Evolutionary conservation across 805 yeast genomes (phyloP), one percentile per base, ranked within the genome.

Genomic region (Cyberlindnera mycetangii): DNA sequence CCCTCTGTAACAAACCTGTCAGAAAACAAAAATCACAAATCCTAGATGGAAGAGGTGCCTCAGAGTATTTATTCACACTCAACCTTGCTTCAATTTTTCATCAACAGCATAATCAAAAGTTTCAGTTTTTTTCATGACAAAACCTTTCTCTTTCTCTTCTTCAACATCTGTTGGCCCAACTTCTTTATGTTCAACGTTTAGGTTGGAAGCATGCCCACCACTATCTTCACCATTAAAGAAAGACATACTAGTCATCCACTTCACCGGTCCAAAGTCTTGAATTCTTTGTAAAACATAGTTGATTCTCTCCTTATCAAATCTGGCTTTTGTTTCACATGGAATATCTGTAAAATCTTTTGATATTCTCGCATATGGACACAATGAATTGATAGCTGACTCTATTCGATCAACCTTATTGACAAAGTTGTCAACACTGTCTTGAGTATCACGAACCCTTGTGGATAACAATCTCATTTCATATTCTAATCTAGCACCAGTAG

Each of bases 371-470:
- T 15, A 15, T 4, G 51, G 45, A 24, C 49, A 41, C 5, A 41
- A 16, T 2, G 50, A 48, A 39, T 37, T 21, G 4, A 58, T 49
- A 1, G 51, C 27, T 1, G 44, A 31, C 36, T 71, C 75, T 37
- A 72, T 47, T 5, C 49, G 41, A 17, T 53, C 63, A 30, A 72
- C 69, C 50, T 69, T 67, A 15, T 54, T 35, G 9, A 60, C 66
- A 61, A 78, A 77, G 30, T 70, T 59, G 37, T 70, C 66, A 44
- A 79, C 71, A 36, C 81, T 72, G 21, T 80, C 81, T 53, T 82
- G 86, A 7, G 84, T 82, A 53, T 85, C 93, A 35, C 77, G 72
- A 37, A 85, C 73, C 52, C 84, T 80, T 18, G 76, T 73, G 25
- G 73, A 73, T 24, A 85, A 61, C 33, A 81, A 66, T 17, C 85